Percentiles rank a stretch among this genome's conserved stretches.
phyloP scores from a whole-genome alignment of 805 yeast species.

The Nematodospora valgi region DNA sequence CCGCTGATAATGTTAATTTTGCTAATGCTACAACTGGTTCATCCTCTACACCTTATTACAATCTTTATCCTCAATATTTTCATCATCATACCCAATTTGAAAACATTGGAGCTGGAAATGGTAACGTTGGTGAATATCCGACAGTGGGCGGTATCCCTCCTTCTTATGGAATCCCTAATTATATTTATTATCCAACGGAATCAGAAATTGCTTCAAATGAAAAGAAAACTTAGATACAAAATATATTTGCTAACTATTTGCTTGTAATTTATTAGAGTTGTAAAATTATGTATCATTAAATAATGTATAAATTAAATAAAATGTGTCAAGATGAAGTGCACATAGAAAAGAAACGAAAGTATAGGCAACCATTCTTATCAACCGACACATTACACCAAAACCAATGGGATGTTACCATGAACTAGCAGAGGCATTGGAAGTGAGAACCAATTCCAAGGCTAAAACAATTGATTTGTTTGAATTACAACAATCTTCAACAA shows the following conservation, averaged over 20 bases:
- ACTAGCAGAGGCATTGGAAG: conserved; percentile 3
- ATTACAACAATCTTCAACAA: background rate
- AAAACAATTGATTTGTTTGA: conserved; percentile 1
- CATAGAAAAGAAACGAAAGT: background rate
- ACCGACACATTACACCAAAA: too few relatives aligned
- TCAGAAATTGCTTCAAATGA: conserved; percentile 9
- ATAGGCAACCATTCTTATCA: too few relatives aligned
- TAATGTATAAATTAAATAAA: background rate
- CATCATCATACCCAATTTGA: background rate
- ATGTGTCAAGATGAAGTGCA: background rate
- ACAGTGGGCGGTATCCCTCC: background rate
- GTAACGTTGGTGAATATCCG: background rate
- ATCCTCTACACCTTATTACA: conserved; percentile 6
- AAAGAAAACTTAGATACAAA: conserved; percentile 8
- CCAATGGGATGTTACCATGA: conserved; percentile 5
- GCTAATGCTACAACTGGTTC: background rate
- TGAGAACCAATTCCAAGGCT: background rate
- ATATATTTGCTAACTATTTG: background rate
- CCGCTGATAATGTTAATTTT: conserved; percentile 5
- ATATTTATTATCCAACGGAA: conserved; percentile 11
- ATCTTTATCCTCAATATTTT: conserved; percentile 9
- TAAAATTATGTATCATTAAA: background rate
- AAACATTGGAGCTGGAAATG: background rate
- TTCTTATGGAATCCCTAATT: conserved; percentile 8
- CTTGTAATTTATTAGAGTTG: background rate